Percentiles rank a stretch among this genome's conserved stretches.
These are phyloP conservation scores for Podospora fimiseda DNA, from an alignment of 495 filamentous ascomycete species.

Conservation along the genomic window DNA sequence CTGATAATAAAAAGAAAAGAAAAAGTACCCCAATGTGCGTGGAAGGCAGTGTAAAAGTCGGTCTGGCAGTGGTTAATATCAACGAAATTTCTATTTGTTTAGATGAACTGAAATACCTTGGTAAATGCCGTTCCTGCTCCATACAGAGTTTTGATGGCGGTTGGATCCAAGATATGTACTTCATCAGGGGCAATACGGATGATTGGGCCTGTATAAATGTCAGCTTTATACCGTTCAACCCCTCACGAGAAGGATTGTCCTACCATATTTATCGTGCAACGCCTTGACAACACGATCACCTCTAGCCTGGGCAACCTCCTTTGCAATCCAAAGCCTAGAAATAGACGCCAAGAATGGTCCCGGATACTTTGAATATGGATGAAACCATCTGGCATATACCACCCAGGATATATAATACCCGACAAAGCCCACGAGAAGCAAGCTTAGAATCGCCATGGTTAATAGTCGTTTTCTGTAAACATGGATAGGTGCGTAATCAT, in stretches of 20 bases:
- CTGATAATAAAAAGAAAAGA: no score
- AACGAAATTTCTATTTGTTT: neutral
- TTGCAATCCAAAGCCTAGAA: neutral
- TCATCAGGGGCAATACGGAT: conserved; percentile 6
- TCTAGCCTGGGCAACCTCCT: neutral
- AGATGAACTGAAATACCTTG: neutral
- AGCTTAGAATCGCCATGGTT: neutral
- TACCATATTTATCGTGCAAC: conserved; percentile 7
- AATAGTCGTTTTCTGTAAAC: neutral
- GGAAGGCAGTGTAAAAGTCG: neutral
- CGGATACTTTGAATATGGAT: conserved; percentile 3
- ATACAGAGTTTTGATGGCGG: conserved; percentile 4
- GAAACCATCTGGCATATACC: conserved; percentile 3
- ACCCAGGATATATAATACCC: neutral
- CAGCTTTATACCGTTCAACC: no score
- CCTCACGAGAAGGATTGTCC: no score
- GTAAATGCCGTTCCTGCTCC: neutral
- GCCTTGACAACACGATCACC: neutral
- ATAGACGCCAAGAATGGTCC: conserved; percentile 8
- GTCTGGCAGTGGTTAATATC: neutral
- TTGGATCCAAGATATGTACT: conserved; percentile 4
- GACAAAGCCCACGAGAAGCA: neutral
- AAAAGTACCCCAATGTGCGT: neutral
- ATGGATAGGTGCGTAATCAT: no score
- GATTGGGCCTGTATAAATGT: conserved; percentile 17